phyloP scores from a whole-genome alignment of 2,329 filamentous ascomycete genomes.

The Chaetomiaceae sp. region DNA sequence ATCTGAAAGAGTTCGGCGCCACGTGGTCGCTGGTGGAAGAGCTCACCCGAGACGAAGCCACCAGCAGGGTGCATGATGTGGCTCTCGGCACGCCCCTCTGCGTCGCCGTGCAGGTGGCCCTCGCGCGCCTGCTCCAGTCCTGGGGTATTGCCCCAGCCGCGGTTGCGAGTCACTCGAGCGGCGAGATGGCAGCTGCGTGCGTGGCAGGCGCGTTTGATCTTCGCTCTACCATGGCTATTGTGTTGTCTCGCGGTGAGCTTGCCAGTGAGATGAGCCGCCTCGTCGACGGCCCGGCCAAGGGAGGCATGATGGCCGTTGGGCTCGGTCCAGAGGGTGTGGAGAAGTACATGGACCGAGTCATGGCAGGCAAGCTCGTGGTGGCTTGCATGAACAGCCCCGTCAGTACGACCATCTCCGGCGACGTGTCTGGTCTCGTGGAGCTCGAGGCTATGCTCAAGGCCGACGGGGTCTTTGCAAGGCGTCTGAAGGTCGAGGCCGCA shows the following conservation, averaged over 20 bases:
- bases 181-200: conserved; percentile 39
- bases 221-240: conserved; percentile 32
- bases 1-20: conserved; percentile 18
- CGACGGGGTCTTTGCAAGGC: conserved; percentile 30
- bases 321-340: conserved; percentile 10
- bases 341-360: conserved; percentile 16
- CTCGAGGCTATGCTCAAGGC: conserved; percentile 26
- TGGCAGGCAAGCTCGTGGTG: conserved; percentile 17
- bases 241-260: conserved; percentile 33
- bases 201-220: conserved; percentile 28
- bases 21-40: conserved; percentile 24
- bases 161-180: conserved; percentile 30
- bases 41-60: conserved; percentile 14
- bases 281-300: conserved; percentile 12
- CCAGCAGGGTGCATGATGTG: conserved; percentile 17
- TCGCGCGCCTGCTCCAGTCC: conserved; percentile 32
- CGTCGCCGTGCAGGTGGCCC: conserved; percentile 37
- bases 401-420: conserved; percentile 25
- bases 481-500: conserved; percentile 35
- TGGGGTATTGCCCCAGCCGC: conserved; percentile 26
- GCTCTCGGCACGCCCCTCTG: conserved; percentile 21
- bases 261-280: conserved; percentile 15
- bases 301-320: conserved; percentile 25
- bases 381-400: conserved; percentile 24
- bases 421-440: conserved; percentile 26